Conservation (phyloP, 2,329 filamentous ascomycete genomes). For the Aureobasidium melanogenum region DNA sequence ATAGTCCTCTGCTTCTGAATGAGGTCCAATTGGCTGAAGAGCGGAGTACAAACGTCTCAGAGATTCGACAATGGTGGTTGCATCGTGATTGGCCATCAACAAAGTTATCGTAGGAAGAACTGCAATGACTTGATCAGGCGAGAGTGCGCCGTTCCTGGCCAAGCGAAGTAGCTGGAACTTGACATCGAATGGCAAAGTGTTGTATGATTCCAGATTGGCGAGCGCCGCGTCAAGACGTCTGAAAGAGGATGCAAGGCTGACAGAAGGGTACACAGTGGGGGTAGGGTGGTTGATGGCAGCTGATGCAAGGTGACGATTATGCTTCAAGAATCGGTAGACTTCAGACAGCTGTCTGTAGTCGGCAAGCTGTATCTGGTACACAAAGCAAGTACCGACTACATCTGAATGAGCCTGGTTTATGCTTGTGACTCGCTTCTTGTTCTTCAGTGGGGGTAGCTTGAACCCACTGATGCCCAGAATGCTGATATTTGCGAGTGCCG, state of each 20-base stretch:
- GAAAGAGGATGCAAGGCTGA: conserved; percentile 12
- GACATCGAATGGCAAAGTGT: conserved; percentile 42
- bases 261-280: conserved; percentile 12
- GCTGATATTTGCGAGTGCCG: conserved; percentile 11
- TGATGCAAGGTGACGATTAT: conserved; percentile 20
- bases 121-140: conserved; percentile 42
- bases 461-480: not conserved
- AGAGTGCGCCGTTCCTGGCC: conserved; percentile 53
- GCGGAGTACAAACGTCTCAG: conserved; percentile 48
- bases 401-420: conserved; percentile 29
- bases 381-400: conserved; percentile 40
- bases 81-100: conserved; percentile 21
- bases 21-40: conserved; percentile 44
- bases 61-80: conserved; percentile 31
- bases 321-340: conserved; percentile 19
- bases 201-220: conserved; percentile 20
- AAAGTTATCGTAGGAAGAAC: conserved; percentile 39
- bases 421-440: conserved; percentile 24
- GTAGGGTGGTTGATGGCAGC: conserved; percentile 15
- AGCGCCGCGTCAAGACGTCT: conserved; percentile 30
- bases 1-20: conserved; percentile 37
- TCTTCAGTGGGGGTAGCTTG: conserved; percentile 17
- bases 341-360: conserved; percentile 19
- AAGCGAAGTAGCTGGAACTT: conserved; percentile 57
- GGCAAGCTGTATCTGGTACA: conserved; percentile 36